phyloP scores from a whole-genome alignment of 371 early-diverging fungal species.

The Funneliformis caledonium region DNA sequence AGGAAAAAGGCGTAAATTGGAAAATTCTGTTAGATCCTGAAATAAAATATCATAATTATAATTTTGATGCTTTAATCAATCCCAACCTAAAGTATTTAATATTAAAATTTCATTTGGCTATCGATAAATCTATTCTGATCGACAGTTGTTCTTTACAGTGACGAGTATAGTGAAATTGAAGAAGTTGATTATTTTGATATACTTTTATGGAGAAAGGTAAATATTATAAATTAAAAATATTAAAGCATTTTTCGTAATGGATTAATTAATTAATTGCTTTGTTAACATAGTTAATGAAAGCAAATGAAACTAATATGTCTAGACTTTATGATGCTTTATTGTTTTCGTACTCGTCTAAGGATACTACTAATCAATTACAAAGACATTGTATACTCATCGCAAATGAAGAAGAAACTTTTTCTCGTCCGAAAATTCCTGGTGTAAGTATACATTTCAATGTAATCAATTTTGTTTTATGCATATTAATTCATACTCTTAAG shows the following conservation, averaged over 20 bases:
- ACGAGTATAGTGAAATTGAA: not conserved
- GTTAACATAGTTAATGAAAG: not conserved
- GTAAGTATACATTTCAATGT: constrained; percentile 5
- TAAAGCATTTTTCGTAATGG: not conserved
- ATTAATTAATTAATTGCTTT: not conserved
- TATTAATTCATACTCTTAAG: not conserved
- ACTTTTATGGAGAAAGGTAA: constrained; percentile 5
- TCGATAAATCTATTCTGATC: not conserved
- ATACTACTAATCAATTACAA: not conserved
- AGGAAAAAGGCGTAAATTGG: not conserved
- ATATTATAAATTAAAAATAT: not conserved
- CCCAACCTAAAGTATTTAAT: not conserved
- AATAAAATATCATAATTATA: not conserved
- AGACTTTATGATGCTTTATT: not conserved
- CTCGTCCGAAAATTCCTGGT: not conserved
- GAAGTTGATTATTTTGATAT: not conserved
- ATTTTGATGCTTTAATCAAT: not conserved
- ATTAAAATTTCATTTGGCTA: not conserved
- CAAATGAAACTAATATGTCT: not conserved
- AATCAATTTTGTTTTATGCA: not conserved
- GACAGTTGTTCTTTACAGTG: not conserved
- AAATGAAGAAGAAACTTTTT: not conserved
- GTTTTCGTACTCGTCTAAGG: not conserved
- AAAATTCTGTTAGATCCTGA: not conserved
- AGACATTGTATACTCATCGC: constrained; percentile 14